These are phyloP conservation scores for Sorghum bicolor DNA, from an alignment of 176 grass and related monocot species.

Conservation along the genomic window DNA sequence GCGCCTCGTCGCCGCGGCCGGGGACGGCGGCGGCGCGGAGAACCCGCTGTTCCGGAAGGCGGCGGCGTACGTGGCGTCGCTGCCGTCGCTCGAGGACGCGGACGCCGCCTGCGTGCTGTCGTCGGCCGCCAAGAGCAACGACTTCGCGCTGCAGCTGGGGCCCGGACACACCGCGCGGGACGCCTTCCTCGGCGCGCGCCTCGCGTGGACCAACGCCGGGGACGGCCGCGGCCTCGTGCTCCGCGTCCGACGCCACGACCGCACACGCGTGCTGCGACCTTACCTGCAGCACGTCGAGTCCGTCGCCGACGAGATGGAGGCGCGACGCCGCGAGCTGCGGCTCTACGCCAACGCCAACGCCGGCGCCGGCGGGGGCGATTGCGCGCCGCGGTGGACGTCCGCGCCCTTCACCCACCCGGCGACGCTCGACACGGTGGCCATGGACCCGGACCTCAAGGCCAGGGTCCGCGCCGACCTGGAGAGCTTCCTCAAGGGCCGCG, in stretches of 20 bases:
- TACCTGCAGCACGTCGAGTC: constrained; percentile 95
- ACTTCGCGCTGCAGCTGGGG: constrained; percentile 68
- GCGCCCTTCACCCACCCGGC: constrained; percentile 78
- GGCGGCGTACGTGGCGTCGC: constrained; percentile 60
- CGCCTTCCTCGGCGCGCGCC: constrained; percentile 72
- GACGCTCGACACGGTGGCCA: constrained; percentile 77
- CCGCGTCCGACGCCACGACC: constrained; percentile 80
- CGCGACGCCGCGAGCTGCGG: constrained; percentile 57
- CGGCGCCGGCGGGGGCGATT: neutral
- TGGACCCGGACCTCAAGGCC: constrained; percentile 78
- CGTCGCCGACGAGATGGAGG: constrained; percentile 77
- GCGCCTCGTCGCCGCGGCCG: constrained; percentile 28
- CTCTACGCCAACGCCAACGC: constrained; percentile 44
- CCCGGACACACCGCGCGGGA: constrained; percentile 53
- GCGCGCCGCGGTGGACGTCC: constrained; percentile 34
- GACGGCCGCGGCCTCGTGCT: constrained; percentile 42
- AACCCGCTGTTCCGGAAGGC: constrained; percentile 92
- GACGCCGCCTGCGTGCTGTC: constrained; percentile 67
- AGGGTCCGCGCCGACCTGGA: constrained; percentile 71
- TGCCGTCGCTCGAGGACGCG: constrained; percentile 72
- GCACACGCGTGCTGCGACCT: constrained; percentile 64
- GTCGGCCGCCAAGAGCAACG: constrained; percentile 67
- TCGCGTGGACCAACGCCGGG: constrained; percentile 59
- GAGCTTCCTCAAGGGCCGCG: constrained; percentile 74
- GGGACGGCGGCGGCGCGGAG: constrained; percentile 30